Evolutionary conservation across 1,284 basidiomycete species (phyloP).

Genomic region (Pseudozyma pruni): DNA sequence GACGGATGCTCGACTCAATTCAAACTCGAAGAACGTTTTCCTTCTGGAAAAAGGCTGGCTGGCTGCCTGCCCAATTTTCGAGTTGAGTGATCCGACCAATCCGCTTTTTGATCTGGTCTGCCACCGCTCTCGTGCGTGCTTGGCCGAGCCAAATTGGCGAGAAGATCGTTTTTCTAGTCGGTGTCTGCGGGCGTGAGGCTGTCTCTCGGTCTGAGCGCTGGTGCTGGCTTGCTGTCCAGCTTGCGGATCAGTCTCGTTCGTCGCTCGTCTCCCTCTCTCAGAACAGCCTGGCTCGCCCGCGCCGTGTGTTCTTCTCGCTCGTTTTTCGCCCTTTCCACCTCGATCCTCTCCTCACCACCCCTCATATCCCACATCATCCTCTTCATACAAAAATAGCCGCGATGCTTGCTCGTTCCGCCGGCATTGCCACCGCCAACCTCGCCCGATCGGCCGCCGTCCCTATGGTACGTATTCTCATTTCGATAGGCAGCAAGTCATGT

Average conservation of each 20-base stretch:
- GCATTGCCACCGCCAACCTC: slow-evolving; percentile 65
- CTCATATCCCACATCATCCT: slow-evolving; percentile 23
- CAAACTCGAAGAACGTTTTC: slow-evolving; percentile 11
- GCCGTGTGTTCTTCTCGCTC: slow-evolving; percentile 30
- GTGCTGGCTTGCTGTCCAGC: neutral
- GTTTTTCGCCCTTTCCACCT: slow-evolving; percentile 1
- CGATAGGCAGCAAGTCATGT: neutral
- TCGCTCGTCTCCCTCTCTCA: slow-evolving; percentile 8
- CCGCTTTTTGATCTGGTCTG: slow-evolving; percentile 14
- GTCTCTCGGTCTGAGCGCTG: slow-evolving; percentile 8
- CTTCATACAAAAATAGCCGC: slow-evolving; percentile 34
- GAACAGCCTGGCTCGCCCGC: slow-evolving; percentile 11
- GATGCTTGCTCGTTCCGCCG: slow-evolving; percentile 65
- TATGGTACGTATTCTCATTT: slow-evolving; percentile 53
- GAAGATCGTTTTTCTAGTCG: slow-evolving; percentile 2
- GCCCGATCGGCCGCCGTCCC: slow-evolving; percentile 61
- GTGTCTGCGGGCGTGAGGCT: neutral
- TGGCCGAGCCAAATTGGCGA: neutral
- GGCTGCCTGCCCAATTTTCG: neutral
- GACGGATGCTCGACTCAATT: neutral
- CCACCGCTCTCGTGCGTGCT: slow-evolving; percentile 14
- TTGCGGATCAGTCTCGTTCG: neutral
- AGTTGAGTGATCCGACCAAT: slow-evolving; percentile 35
- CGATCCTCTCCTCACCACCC: slow-evolving; percentile 27
- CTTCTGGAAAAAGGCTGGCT: neutral